Base-by-base conservation (phyloP, 1,284 basidiomycete genomes). In the Earliella scabrosa region DNA sequence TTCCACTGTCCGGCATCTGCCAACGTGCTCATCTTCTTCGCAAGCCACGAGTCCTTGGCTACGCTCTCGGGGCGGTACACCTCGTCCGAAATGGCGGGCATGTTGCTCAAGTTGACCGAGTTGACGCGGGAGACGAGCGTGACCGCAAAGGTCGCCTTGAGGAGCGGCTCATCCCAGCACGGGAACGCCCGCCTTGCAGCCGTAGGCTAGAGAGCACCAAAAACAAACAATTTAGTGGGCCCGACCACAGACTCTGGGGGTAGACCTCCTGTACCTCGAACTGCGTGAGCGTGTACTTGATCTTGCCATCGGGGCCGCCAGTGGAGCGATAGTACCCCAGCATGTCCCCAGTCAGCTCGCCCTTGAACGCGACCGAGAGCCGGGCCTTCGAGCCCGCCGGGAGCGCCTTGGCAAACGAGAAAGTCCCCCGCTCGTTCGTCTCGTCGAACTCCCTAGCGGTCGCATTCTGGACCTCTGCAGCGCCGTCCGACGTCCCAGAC, bases 101-200 rank as follows among this genome's bases (percentile, higher is more conserved):
- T 97, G 77, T 98, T 98, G 76, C 88, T 89, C 59, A 96, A 73
- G 69, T 83, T 90, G 66, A 88, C 85, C 0, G 89, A 91, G 66
- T 85, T 80, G n/a, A 77, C 78, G 59, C 88, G 87, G 31, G 94
- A 94, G 63, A 99, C 85, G 80, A 98, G 81, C 14, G 89, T 90
- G 65, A 98, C 78, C 54, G 80, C 70, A 73, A 92, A 97, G 2
- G 88, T 95, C 6, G 95, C 91, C 74, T 98, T 98, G 68, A 97
- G 81, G 21, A 87, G 81, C 23, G 97, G 97, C 72, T 98, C 95
- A 71, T 98, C 97, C 92, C 93, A 98, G 73, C 85, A 90, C 26
- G 93, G 93, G 73, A 94, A 92, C 10, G 89, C 88, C 49, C 85
- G 80, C 56, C 95, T 81, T 4, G 95, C 95, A 55, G 88, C 86